Percentiles rank a stretch among this genome's conserved stretches.
phyloP scores from a whole-genome alignment of 2,329 filamentous ascomycete species.

The Cladorrhinum sp. region DNA sequence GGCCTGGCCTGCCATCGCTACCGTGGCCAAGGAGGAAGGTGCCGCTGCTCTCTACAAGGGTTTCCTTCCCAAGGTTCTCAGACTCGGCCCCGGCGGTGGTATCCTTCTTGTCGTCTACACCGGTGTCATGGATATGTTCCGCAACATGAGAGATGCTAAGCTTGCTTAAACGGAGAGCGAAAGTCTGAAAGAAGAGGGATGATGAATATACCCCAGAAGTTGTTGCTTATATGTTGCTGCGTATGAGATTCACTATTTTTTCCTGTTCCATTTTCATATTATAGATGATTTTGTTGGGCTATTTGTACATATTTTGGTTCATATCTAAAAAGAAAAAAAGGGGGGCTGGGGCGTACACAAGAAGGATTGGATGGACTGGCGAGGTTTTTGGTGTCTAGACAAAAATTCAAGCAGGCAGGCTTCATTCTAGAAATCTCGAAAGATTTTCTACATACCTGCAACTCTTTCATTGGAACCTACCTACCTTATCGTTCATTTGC shows the following conservation, averaged over 20 bases:
- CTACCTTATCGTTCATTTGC: too few species aligned
- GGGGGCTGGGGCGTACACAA: background rate
- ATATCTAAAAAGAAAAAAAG: background rate
- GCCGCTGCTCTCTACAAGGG: constrained; percentile 94
- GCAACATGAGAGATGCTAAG: constrained; percentile 48
- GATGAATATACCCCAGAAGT: constrained; percentile 2
- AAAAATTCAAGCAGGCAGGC: background rate
- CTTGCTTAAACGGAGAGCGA: background rate
- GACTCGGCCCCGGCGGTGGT: constrained; percentile 65
- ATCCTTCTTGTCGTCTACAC: constrained; percentile 83
- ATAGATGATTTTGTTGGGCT: background rate
- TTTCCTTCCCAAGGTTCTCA: constrained; percentile 90
- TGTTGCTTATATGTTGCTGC: background rate
- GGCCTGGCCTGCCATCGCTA: constrained; percentile 84
- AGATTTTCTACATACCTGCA: background rate
- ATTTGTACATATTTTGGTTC: background rate
- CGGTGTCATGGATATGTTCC: constrained; percentile 91
- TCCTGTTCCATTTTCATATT: background rate
- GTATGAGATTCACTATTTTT: background rate
- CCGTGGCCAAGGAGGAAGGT: constrained; percentile 90
- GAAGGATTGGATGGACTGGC: background rate
- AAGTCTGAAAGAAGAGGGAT: constrained; percentile 2
- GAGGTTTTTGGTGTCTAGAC: background rate
- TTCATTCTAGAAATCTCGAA: background rate
- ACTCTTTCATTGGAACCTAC: too few species aligned